Evolutionary conservation across 441 rosid species (phyloP).

Genomic region (Euphorbia corollata): DNA sequence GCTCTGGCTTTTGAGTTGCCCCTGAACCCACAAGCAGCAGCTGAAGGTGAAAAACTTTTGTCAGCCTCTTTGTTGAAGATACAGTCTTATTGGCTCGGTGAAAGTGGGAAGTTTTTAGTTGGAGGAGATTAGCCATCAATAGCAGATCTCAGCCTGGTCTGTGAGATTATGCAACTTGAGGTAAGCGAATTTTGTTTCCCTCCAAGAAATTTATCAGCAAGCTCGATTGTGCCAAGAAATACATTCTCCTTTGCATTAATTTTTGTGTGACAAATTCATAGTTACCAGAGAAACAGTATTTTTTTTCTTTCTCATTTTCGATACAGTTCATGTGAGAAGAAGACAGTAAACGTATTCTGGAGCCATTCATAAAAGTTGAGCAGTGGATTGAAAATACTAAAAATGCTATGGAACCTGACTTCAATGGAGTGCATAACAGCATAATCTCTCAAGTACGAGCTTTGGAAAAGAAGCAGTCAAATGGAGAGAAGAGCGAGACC

Average conservation of each 20-base stretch:
- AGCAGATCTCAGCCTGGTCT: constrained; percentile 79
- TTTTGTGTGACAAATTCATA: neutral
- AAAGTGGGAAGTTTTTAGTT: constrained; percentile 52
- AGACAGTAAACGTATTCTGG: constrained; percentile 44
- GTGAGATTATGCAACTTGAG: constrained; percentile 83
- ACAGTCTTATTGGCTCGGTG: constrained; percentile 73
- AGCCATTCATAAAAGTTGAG: constrained; percentile 60
- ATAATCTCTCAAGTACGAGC: constrained; percentile 41
- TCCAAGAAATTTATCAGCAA: neutral
- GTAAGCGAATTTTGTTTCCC: constrained; percentile 23
- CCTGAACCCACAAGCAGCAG: constrained; percentile 49
- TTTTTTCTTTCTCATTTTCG: neutral
- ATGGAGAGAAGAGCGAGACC: constrained; percentile 21
- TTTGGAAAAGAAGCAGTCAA: constrained; percentile 23
- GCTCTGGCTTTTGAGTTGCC: constrained; percentile 49
- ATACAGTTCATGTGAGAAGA: constrained; percentile 54
- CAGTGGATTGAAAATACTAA: constrained; percentile 66
- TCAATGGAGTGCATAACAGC: constrained; percentile 56
- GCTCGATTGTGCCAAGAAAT: neutral
- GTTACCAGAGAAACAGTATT: neutral
- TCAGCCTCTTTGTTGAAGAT: constrained; percentile 41
- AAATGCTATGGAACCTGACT: constrained; percentile 54
- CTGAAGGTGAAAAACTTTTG: constrained; percentile 48
- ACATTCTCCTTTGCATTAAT: neutral
- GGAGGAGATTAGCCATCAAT: constrained; percentile 68